phyloP scores from a whole-genome alignment of 2,329 filamentous ascomycete species.

The Aureobasidium namibiae region DNA sequence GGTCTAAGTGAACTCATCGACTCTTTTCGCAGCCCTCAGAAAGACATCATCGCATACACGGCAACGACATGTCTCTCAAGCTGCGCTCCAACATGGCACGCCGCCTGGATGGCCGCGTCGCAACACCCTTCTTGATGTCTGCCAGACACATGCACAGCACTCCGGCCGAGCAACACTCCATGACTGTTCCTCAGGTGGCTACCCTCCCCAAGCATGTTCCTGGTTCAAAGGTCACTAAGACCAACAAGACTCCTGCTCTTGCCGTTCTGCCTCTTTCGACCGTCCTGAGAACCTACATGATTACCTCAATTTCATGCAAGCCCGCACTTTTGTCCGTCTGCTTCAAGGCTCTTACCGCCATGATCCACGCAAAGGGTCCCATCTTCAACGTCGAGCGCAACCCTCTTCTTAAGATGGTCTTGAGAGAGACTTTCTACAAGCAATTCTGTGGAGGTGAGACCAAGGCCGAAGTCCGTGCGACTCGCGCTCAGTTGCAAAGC shows the following conservation, averaged over 20 bases:
- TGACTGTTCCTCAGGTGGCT: constrained; percentile 1
- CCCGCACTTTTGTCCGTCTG: constrained; percentile 61
- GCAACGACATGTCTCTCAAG: constrained; percentile 5
- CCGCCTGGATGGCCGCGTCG: constrained; percentile 8
- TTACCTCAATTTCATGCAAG: constrained; percentile 63
- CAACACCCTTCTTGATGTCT: constrained; percentile 6
- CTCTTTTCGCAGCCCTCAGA: neutral
- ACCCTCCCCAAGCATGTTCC: neutral
- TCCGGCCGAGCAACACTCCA: neutral
- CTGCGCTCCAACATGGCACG: constrained; percentile 7
- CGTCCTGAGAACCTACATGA: constrained; percentile 61
- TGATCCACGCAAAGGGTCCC: constrained; percentile 60
- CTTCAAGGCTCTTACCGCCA: constrained; percentile 55
- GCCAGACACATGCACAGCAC: constrained; percentile 11
- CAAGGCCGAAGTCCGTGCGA: constrained; percentile 56
- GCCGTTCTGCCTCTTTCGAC: constrained; percentile 58
- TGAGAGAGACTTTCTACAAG: constrained; percentile 79
- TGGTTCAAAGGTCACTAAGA: constrained; percentile 9
- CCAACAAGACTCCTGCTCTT: constrained; percentile 37
- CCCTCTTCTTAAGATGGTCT: constrained; percentile 56
- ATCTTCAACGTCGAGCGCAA: constrained; percentile 70
- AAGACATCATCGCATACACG: neutral
- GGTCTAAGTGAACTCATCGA: constrained; percentile 3
- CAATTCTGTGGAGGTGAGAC: constrained; percentile 87
- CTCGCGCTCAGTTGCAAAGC: constrained; percentile 56